phyloP scores from a whole-genome alignment of 2,329 filamentous ascomycete genomes.

The Xylariaceae sp. region DNA sequence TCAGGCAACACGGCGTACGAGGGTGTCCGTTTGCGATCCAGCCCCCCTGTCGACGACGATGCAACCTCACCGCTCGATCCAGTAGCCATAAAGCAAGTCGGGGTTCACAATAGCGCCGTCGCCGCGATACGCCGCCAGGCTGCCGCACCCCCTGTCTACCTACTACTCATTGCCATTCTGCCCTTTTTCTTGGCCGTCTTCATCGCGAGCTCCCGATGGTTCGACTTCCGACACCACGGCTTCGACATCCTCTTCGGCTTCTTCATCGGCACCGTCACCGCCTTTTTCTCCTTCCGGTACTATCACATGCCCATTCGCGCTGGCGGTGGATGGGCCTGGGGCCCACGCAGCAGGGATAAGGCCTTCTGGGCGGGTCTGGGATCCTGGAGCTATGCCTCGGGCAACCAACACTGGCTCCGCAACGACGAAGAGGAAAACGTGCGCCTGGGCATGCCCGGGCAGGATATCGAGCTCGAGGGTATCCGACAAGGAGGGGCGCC shows the following conservation, averaged over 20 bases:
- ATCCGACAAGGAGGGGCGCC: slow-evolving; percentile 20
- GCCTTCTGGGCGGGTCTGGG: slow-evolving; percentile 76
- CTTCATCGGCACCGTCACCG: slow-evolving; percentile 64
- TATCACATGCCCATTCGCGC: slow-evolving; percentile 75
- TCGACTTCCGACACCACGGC: slow-evolving; percentile 83
- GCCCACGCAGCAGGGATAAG: slow-evolving; percentile 62
- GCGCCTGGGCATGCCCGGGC: slow-evolving; percentile 12
- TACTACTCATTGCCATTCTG: slow-evolving; percentile 62
- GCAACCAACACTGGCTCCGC: slow-evolving; percentile 33
- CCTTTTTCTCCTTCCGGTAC: slow-evolving; percentile 72
- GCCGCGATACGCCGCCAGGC: slow-evolving; percentile 61
- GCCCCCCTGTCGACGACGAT: slow-evolving; percentile 19
- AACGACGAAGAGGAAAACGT: slow-evolving; percentile 20
- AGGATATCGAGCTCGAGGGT: slow-evolving; percentile 30
- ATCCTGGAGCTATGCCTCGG: slow-evolving; percentile 49
- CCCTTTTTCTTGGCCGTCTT: slow-evolving; percentile 73
- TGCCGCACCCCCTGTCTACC: slow-evolving; percentile 76
- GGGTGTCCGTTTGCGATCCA: slow-evolving; percentile 24
- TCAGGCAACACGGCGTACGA: slow-evolving; percentile 32
- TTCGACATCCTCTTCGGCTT: slow-evolving; percentile 89
- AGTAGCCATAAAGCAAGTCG: slow-evolving; percentile 29
- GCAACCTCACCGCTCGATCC: slow-evolving; percentile 29
- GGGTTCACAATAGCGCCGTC: slow-evolving; percentile 36
- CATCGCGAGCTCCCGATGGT: slow-evolving; percentile 80
- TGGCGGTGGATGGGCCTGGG: slow-evolving; percentile 90